A percentile compares a stretch with the other conserved stretches of the same genome.
Evolutionary conservation across 345 rosid species (phyloP).

Genomic region (Abelmoschus esculentus): DNA sequence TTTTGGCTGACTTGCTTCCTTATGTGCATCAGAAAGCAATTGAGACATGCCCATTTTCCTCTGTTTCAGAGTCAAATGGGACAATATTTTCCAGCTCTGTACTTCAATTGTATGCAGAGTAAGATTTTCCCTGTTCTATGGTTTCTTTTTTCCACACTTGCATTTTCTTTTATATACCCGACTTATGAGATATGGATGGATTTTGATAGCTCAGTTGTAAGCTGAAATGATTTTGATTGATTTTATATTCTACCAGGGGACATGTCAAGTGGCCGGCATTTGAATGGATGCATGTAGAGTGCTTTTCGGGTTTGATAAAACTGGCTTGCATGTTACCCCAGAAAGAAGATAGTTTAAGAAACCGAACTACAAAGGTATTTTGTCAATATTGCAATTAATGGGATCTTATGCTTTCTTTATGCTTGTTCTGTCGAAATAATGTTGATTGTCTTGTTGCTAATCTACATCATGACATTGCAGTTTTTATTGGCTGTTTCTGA

Average conservation of each 20-base stretch:
- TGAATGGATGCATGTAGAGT: constrained; percentile 90
- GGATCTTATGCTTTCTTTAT: neutral
- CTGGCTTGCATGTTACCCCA: constrained; percentile 73
- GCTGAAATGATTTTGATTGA: constrained; percentile 10
- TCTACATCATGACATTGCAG: constrained; percentile 36
- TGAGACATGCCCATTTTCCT: constrained; percentile 75
- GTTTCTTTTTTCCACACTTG: neutral
- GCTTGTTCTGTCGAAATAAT: neutral
- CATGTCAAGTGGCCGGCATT: constrained; percentile 76
- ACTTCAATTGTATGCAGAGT: constrained; percentile 76
- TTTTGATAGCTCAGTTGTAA: constrained; percentile 8
- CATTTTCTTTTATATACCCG: constrained; percentile 7
- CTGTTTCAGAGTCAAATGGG: constrained; percentile 36
- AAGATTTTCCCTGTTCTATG: constrained; percentile 14
- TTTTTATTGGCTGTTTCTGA: constrained; percentile 71
- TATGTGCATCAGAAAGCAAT: constrained; percentile 58
- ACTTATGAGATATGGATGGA: neutral
- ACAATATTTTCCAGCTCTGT: constrained; percentile 41
- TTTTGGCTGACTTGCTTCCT: constrained; percentile 74
- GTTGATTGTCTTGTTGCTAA: constrained; percentile 20
- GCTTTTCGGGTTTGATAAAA: constrained; percentile 78
- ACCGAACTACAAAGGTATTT: constrained; percentile 65
- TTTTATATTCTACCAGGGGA: constrained; percentile 44
- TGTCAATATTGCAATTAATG: constrained; percentile 12
- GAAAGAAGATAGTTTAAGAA: constrained; percentile 86